Evolutionary conservation across 805 yeast species (phyloP).

Genomic region (Yamadazyma paraphyllophila): DNA sequence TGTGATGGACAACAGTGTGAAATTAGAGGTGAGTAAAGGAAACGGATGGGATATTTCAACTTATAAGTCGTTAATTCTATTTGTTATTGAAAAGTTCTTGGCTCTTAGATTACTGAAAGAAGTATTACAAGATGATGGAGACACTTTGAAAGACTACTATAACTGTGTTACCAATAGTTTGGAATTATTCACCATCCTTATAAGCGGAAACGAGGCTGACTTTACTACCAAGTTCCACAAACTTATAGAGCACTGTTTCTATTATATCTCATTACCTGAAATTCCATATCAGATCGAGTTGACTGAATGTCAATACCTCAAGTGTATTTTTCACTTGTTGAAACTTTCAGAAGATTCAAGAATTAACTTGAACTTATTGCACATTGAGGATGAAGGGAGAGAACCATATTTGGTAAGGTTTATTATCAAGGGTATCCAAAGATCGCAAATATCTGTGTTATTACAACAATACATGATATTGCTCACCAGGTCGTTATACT

Average conservation of each 20-base stretch:
- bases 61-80: slow-evolving; percentile 55
- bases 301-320: slow-evolving; percentile 25
- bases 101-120: slow-evolving; percentile 20
- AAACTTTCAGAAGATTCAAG: slow-evolving; percentile 27
- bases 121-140: slow-evolving; percentile 15
- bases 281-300: slow-evolving; percentile 24
- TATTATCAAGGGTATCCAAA: slow-evolving; percentile 48
- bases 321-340: slow-evolving; percentile 28
- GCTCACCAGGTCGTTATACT: slow-evolving; percentile 49
- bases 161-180: slow-evolving; percentile 39
- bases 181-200: slow-evolving; percentile 38
- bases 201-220: slow-evolving; percentile 58
- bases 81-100: slow-evolving; percentile 48
- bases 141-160: slow-evolving; percentile 19
- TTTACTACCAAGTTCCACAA: slow-evolving; percentile 46
- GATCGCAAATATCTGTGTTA: slow-evolving; percentile 41
- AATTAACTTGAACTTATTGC: slow-evolving; percentile 27
- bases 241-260: slow-evolving; percentile 36
- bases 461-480: slow-evolving; percentile 50
- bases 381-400: slow-evolving; percentile 28
- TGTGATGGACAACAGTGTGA: slow-evolving; percentile 47
- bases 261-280: slow-evolving; percentile 13
- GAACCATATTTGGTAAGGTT: slow-evolving; percentile 41
- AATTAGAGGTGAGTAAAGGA: slow-evolving; percentile 40
- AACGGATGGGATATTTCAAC: slow-evolving; percentile 54